Base-by-base conservation (phyloP, 352 stramenopile genomes). In the Globisporangium irregulare region DNA sequence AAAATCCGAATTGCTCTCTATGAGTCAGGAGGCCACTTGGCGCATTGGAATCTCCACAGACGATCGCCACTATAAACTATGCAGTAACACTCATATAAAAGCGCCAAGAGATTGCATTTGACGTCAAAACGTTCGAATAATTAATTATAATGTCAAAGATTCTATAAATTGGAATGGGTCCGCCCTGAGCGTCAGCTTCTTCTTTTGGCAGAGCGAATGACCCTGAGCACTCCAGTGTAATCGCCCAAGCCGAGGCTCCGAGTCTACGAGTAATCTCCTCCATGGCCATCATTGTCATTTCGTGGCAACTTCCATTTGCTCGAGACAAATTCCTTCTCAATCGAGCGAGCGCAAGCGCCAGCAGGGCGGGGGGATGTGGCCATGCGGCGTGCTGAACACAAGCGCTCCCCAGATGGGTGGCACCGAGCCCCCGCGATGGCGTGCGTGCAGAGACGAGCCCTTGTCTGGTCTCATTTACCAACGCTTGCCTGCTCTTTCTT, bases 381-480 rank as follows among this genome's bases (percentile, higher is more conserved):
- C 54, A 62, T 43, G 57, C 29, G 34, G 34, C 6, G 34, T 15
- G n/a, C 62, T 68, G 62, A 55, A 68, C 62, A 5, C 24, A 68
- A 68, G 36, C 22, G 50, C 62, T 41, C 53, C 24, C 62, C 62
- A 62, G 51, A 61, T 69, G 64, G 25, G 38, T 64, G 64, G 34
- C 29, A 53, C 20, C 43, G 36, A 63, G 34, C 58, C 22, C 8
- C 25, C 36, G 34, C 38, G 58, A 63, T 60, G 54, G 54, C 54
- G 54, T 60, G 27, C 34, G 54, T 18, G 54, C 54, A 60, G 18
- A 60, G 27, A 60, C 54, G 27, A 22, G 54, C 54, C 27, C 54
- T 60, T 60, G 54, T 60, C 54, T 60, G 54, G 54, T 60, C 54
- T 60, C 54, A 60, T 60, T 59, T 41, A 27, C 53, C 25, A 57